Base-by-base conservation (phyloP, 352 stramenopile genomes). In the Phytopythium ostracodes region DNA sequence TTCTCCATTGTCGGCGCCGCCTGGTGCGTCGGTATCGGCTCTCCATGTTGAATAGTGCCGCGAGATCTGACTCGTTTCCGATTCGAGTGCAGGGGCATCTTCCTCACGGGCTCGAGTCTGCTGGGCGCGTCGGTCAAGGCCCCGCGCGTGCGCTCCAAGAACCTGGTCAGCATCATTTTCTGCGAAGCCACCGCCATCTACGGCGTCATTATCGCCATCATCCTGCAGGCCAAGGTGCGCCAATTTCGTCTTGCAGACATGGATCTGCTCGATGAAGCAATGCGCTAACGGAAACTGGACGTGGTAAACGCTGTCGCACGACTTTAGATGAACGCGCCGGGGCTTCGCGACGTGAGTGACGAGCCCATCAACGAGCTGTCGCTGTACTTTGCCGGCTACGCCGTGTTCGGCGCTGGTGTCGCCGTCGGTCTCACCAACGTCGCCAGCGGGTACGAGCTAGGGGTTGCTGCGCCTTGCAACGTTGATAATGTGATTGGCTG, bases 141-240 rank as follows among this genome's bases (percentile, higher is more conserved):
- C 29, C 98, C 98, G 35, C 94, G 97, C 44, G 99, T 99, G 77
- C 86, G 96, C 75, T 98, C 92, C 29, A 99, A 99, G 80, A 99
- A 99, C 79, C 88, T 99, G 66, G 97, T 99, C 69, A 98, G 95
- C 79, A 98, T 99, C 62, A 99, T 99, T 92, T 99, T 99, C 79
- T 99, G 98, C 75, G 98, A 99, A 82, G 98, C 98, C 14, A 99
- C 96, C 25, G 98, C 98, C 57, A 99, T 99, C 67, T 99, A 99
- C 77, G 98, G 98, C 62, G 94, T 99, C 64, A 99, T 99, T 63
- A 98, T 99, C 83, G 97, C 97, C 47, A 99, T 99, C 73, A 99
- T 99, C 65, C 79, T 99, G 47, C 88, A 98, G 64, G 99, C 96
- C 79, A 99, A 99, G 77, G 86, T 98, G 49, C 35, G 66, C 27